Base-by-base conservation (phyloP, 257 asterid species). In the Solanum ossicruentum region DNA sequence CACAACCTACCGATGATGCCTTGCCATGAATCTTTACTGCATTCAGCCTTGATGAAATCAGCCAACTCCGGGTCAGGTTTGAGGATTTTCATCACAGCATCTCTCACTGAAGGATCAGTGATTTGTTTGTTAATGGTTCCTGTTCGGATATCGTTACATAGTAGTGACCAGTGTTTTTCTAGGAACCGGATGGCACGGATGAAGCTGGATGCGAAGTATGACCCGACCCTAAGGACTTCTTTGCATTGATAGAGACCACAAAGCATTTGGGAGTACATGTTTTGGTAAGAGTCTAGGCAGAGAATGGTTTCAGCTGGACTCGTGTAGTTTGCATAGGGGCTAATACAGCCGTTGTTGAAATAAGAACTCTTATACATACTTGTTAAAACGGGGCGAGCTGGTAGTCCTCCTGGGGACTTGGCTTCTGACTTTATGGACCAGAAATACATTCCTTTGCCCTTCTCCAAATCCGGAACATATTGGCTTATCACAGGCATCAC, bases 381-480 rank as follows among this genome's bases (percentile, higher is more conserved):
- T 5, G 84, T 65, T 66, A 43, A 23, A 83, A 32, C 63, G 49
- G 85, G 66, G 20, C 81, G 61, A 43, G 85, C 85, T 61, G 58
- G 21, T 83, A 83, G 23, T 32, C 80, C 67, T 13, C 85, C 85
- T 21, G 85, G 81, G 17, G 85, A 67, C 20, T 66, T 83, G 45
- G 80, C 80, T 8, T 83, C 85, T 0, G 79, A 47, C 18, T 32
- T 57, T 56, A 43, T 57, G 72, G 84, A 57, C 54, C 1, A 60
- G 72, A 81, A 81, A 60, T 55, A 81, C 85, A 83, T 83, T 49
- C 79, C 80, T 18, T 83, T 83, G 16, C 81, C 85, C 52, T 83
- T 58, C 0, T 81, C 72, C 45, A 81, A 36, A 81, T 63, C 45
- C 20, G 84, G 84, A 81, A 81, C 84, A 61, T 2, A 60, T 60